phyloP scores from a whole-genome alignment of 2,329 filamentous ascomycete species.

The Zalaria obscura region DNA sequence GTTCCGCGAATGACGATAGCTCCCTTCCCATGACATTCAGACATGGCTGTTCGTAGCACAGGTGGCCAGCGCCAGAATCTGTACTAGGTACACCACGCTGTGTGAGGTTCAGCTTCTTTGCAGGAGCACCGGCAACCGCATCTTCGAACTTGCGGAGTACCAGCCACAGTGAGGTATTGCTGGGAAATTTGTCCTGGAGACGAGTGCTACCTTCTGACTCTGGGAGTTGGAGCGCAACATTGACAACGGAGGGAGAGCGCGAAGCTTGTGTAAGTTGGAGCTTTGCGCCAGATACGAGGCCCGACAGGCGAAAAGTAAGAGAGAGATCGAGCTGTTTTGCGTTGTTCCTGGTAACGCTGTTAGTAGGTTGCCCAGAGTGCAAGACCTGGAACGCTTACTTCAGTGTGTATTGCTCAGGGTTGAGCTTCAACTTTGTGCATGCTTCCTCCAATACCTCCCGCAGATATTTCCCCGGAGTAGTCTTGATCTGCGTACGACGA shows the following conservation, averaged over 20 bases:
- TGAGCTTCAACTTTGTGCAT: constrained; percentile 65
- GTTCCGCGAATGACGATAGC: constrained; percentile 59
- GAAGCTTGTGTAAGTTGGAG: constrained; percentile 82
- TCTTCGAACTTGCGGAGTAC: constrained; percentile 83
- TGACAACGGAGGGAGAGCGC: constrained; percentile 71
- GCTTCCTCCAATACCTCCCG: constrained; percentile 79
- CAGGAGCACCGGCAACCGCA: constrained; percentile 39
- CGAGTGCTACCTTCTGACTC: constrained; percentile 54
- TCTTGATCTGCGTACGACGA: constrained; percentile 67
- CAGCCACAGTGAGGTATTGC: constrained; percentile 78
- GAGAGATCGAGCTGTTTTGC: constrained; percentile 80
- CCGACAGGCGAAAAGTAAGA: constrained; percentile 67
- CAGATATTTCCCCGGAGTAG: constrained; percentile 65
- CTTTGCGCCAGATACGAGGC: constrained; percentile 73
- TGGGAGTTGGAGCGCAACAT: constrained; percentile 76
- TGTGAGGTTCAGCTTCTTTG: constrained; percentile 58
- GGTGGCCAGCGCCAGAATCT: constrained; percentile 48
- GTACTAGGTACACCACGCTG: constrained; percentile 60
- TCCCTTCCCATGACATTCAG: constrained; percentile 74
- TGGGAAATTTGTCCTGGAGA: constrained; percentile 73
- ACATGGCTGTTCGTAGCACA: constrained; percentile 80
- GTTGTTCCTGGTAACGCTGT: constrained; percentile 35
- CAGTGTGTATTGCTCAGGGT: constrained; percentile 60
- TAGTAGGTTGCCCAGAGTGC: background rate
- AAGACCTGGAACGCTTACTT: constrained; percentile 44